phyloP scores from a whole-genome alignment of 768 basidiomycete species.

The Hortiboletus campestris region DNA sequence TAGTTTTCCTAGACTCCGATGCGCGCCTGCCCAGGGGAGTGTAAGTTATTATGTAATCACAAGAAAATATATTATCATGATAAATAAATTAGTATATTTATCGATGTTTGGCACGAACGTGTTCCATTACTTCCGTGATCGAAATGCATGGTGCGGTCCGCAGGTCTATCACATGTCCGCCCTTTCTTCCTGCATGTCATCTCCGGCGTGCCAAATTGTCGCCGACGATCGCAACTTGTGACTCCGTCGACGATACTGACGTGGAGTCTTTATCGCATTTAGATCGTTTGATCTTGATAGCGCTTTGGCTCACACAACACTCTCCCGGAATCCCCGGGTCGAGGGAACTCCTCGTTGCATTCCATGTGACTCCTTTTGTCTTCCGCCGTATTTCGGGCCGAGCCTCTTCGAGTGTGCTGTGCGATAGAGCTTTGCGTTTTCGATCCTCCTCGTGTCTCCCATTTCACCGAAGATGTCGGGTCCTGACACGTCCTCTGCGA shows the following conservation, averaged over 20 bases:
- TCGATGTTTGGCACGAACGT: not conserved
- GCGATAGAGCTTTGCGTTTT: slow-evolving; percentile 7
- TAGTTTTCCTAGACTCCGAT: not conserved
- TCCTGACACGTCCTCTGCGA: slow-evolving; percentile 7
- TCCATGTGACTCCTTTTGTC: slow-evolving; percentile 15
- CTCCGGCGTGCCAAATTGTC: slow-evolving; percentile 6
- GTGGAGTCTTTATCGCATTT: slow-evolving; percentile 2
- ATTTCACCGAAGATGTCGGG: slow-evolving; percentile 14
- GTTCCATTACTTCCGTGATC: not conserved
- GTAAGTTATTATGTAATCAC: slow-evolving; percentile 20
- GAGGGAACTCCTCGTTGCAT: slow-evolving; percentile 8
- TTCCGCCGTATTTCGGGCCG: not conserved
- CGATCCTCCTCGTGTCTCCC: not conserved
- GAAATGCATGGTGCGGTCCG: not conserved
- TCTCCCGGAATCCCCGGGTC: slow-evolving; percentile 14
- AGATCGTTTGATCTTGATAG: slow-evolving; percentile 10
- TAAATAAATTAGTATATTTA: not conserved
- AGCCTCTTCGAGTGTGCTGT: slow-evolving; percentile 19
- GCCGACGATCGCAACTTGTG: slow-evolving; percentile 3
- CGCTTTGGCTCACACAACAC: slow-evolving; percentile 6
- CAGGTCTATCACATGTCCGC: slow-evolving; percentile 6
- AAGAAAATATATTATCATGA: not conserved
- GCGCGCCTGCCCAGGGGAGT: not conserved
- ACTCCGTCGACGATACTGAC: not conserved
- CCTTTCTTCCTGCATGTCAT: not conserved